Conservation (phyloP, 202 grass and related monocot species). For the Brachypodium distachyon region DNA sequence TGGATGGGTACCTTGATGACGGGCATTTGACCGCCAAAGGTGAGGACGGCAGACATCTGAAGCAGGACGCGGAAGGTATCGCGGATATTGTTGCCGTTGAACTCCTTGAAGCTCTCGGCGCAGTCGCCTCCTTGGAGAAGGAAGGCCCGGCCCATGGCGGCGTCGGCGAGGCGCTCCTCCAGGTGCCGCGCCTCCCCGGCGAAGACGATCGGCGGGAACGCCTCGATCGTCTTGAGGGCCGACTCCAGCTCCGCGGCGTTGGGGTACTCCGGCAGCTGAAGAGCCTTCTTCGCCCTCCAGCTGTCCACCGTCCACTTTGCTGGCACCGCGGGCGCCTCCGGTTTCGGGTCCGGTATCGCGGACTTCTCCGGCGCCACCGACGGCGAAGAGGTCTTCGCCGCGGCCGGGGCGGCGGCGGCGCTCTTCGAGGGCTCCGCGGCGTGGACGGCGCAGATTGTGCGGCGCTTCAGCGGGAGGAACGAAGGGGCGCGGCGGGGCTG, state of each 20-base stretch:
- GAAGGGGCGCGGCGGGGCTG: neutral
- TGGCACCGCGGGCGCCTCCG: neutral
- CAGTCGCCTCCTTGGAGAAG: constrained; percentile 66
- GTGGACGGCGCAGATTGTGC: constrained; percentile 26
- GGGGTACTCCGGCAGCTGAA: constrained; percentile 61
- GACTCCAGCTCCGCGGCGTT: constrained; percentile 26
- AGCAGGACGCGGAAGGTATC: constrained; percentile 65
- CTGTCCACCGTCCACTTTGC: constrained; percentile 35
- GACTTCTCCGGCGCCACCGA: neutral
- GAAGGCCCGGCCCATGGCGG: constrained; percentile 48
- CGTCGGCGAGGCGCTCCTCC: constrained; percentile 50
- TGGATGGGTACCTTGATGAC: constrained; percentile 37
- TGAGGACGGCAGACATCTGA: constrained; percentile 67
- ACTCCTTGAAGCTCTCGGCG: constrained; percentile 74
- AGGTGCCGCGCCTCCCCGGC: constrained; percentile 57
- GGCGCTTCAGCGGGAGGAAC: constrained; percentile 9
- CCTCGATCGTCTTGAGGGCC: constrained; percentile 43
- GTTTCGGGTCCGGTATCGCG: no score
- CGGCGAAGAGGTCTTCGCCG: constrained; percentile 6
- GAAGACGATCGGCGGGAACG: constrained; percentile 63
- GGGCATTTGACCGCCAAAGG: constrained; percentile 57
- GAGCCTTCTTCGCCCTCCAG: constrained; percentile 48
- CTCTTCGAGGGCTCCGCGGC: constrained; percentile 38
- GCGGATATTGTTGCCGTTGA: constrained; percentile 59
- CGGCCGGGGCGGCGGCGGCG: neutral